A percentile compares a stretch with the other conserved stretches of the same genome.
Evolutionary conservation across 208 protist genomes (phyloP).

Genomic region (Polymyxa betae): DNA sequence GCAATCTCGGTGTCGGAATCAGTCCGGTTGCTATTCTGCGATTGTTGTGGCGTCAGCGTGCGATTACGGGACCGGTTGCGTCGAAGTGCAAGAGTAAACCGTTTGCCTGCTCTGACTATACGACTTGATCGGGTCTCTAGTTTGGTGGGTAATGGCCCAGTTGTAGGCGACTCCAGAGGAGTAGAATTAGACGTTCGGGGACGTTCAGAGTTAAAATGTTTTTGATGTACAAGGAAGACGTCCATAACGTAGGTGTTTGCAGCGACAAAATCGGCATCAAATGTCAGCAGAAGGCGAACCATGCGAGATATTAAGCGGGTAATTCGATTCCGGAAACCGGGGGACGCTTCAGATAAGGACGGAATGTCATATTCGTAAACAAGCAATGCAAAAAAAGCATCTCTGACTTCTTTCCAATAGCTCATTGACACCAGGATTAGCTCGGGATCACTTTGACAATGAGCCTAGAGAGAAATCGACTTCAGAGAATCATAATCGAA

Average conservation of each 20-base stretch:
- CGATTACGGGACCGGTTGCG: background rate
- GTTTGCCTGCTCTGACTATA: background rate
- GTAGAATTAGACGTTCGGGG: background rate
- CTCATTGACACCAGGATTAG: background rate
- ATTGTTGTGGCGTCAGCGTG: background rate
- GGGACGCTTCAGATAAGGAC: background rate
- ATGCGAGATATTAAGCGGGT: background rate
- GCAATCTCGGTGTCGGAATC: background rate
- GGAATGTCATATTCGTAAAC: background rate
- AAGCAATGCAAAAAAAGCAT: constrained; percentile 19
- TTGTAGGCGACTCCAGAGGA: background rate
- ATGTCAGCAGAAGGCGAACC: constrained; percentile 32
- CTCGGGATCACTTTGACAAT: background rate
- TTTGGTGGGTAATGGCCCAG: background rate
- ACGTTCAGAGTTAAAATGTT: background rate
- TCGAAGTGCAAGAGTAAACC: background rate
- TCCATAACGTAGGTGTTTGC: constrained; percentile 9
- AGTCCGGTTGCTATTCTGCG: background rate
- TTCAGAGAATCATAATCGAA: background rate
- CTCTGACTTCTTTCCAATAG: constrained; percentile 40
- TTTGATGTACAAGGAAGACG: background rate
- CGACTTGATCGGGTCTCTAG: background rate
- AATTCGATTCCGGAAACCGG: background rate
- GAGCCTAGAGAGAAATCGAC: background rate
- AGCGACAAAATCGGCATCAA: constrained; percentile 26